A percentile compares a stretch with the other conserved stretches of the same genome.
Evolutionary conservation across 2,329 filamentous ascomycete genomes (phyloP).

Genomic region (Exophiala phaeomuriformis): DNA sequence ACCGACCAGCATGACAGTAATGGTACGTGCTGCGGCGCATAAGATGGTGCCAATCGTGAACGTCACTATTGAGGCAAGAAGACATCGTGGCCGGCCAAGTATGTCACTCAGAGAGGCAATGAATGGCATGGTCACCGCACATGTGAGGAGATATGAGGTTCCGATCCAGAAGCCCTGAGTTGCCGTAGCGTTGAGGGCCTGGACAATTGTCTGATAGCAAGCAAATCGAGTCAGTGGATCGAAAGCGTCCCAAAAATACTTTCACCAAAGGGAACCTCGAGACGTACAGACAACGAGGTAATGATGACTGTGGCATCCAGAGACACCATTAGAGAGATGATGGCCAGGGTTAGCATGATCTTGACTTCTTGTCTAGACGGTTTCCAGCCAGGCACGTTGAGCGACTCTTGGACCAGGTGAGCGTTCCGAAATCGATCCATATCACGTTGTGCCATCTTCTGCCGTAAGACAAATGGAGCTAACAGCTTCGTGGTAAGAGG

Average conservation of each 20-base stretch:
- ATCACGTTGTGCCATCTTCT: background rate
- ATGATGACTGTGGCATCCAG: conserved; percentile 44
- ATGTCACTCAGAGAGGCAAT: conserved; percentile 40
- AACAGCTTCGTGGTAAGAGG: too few species aligned
- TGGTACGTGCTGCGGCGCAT: conserved; percentile 35
- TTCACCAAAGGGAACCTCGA: background rate
- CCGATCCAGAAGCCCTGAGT: conserved; percentile 46
- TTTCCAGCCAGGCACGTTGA: conserved; percentile 7
- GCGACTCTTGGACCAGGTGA: background rate
- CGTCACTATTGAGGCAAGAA: conserved; percentile 39
- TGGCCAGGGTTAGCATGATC: conserved; percentile 31
- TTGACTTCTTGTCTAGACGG: conserved; percentile 14
- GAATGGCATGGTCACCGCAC: conserved; percentile 39
- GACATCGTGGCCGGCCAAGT: conserved; percentile 43
- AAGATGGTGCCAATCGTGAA: conserved; percentile 44
- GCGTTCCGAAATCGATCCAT: background rate
- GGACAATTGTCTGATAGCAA: conserved; percentile 32
- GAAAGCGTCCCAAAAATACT: background rate
- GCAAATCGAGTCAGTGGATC: conserved; percentile 27
- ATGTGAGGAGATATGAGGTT: conserved; percentile 42
- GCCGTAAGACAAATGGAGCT: too few species aligned
- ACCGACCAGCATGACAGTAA: conserved; percentile 38
- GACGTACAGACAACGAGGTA: conserved; percentile 15
- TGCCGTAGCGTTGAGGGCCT: conserved; percentile 31
- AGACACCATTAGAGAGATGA: conserved; percentile 44